Percentiles rank a stretch among this genome's conserved stretches.
Conservation (phyloP, 805 yeast species). For the Ogataea haglerorum region DNA sequence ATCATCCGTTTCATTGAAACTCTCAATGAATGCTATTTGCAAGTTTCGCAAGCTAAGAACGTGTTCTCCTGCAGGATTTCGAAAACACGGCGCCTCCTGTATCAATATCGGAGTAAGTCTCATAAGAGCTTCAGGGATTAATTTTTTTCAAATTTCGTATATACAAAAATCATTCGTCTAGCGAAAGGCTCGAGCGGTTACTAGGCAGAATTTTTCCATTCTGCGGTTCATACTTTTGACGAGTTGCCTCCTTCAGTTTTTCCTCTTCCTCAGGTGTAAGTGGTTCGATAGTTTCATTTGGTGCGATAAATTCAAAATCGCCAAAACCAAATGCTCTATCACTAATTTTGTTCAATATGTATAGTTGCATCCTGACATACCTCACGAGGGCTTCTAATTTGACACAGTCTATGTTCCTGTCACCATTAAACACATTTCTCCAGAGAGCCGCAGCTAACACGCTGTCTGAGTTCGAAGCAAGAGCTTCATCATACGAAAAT, state of each 20-base stretch:
- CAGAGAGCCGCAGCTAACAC: slow-evolving; percentile 76
- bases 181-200: slow-evolving; percentile 48
- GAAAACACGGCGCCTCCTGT: slow-evolving; percentile 47
- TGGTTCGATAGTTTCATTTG: slow-evolving; percentile 72
- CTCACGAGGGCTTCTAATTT: slow-evolving; percentile 87
- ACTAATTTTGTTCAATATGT: slow-evolving; percentile 77
- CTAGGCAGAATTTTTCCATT: slow-evolving; percentile 55
- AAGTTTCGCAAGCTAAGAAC: slow-evolving; percentile 40
- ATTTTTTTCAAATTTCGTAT: slow-evolving; percentile 8
- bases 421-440: slow-evolving; percentile 90
- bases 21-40: slow-evolving; percentile 42
- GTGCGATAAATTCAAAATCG: slow-evolving; percentile 77
- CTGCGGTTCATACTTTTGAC: slow-evolving; percentile 49
- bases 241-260: slow-evolving; percentile 47
- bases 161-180: slow-evolving; percentile 38
- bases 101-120: slow-evolving; percentile 52
- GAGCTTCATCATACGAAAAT: slow-evolving; percentile 89
- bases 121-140: slow-evolving; percentile 35
- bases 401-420: slow-evolving; percentile 73
- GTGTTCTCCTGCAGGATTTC: slow-evolving; percentile 44
- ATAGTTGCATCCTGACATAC: slow-evolving; percentile 84
- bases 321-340: slow-evolving; percentile 95
- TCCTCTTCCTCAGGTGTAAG: slow-evolving; percentile 63
- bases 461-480: slow-evolving; percentile 66
- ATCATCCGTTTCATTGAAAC: slow-evolving; percentile 39